Evolutionary conservation across 2,329 filamentous ascomycete genomes (phyloP).

Genomic region (Fusarium abutilonis): DNA sequence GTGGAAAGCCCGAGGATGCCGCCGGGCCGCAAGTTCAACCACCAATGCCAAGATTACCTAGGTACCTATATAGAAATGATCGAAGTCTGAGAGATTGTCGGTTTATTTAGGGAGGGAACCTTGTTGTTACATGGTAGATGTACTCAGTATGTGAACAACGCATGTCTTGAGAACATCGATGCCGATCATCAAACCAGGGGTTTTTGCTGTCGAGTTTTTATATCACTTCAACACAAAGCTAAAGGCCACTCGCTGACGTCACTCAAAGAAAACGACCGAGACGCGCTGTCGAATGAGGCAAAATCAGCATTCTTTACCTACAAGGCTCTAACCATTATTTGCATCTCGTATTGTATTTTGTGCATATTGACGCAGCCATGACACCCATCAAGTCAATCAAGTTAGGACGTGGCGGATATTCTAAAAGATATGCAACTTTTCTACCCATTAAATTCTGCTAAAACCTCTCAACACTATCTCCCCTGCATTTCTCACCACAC

Average conservation of each 20-base stretch:
- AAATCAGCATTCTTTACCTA: conserved; percentile 2
- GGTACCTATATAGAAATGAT: too few species aligned
- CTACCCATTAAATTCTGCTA: conserved; percentile 6
- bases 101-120: background rate
- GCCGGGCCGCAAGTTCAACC: conserved; percentile 13
- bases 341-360: conserved; percentile 27
- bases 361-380: conserved; percentile 9
- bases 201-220: background rate
- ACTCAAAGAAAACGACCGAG: conserved; percentile 27
- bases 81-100: background rate
- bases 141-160: background rate
- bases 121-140: background rate
- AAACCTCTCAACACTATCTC: conserved; percentile 5
- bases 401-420: conserved; percentile 14
- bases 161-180: conserved; percentile 1
- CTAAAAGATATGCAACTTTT: conserved; percentile 7
- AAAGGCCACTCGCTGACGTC: conserved; percentile 37
- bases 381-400: conserved; percentile 4
- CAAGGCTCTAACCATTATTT: too few species aligned
- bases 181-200: conserved; percentile 24
- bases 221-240: background rate
- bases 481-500: conserved; percentile 30
- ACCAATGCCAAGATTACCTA: background rate
- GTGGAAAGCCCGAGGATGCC: conserved; percentile 41
- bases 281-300: conserved; percentile 21